Evolutionary conservation across 2,329 filamentous ascomycete genomes (phyloP).

Genomic region (Diplodia mutila): DNA sequence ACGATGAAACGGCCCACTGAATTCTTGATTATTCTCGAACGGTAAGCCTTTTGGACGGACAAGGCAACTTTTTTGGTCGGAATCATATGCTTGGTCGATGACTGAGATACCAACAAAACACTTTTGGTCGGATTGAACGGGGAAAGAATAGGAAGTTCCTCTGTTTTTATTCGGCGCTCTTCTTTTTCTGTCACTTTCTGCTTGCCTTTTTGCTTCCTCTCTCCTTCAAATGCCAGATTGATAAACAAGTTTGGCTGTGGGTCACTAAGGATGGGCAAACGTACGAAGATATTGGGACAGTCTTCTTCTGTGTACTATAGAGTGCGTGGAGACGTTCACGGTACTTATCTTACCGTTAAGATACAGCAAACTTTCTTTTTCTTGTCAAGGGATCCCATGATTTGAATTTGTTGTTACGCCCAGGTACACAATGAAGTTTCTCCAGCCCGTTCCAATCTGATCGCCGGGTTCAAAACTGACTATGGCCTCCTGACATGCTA

Average conservation of each 20-base stretch:
- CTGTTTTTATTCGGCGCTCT: conserved; percentile 4
- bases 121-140: conserved; percentile 21
- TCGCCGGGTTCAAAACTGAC: neutral
- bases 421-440: too few relatives aligned
- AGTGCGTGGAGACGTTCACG: neutral
- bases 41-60: conserved; percentile 6
- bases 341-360: neutral
- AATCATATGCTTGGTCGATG: conserved; percentile 11
- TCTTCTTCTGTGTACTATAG: conserved; percentile 16
- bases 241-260: neutral
- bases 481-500: neutral
- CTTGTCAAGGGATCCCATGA: neutral
- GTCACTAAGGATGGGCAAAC: neutral
- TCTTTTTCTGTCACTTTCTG: neutral
- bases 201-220: neutral
- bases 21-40: conserved; percentile 10
- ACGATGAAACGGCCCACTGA: conserved; percentile 14
- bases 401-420: too few relatives aligned
- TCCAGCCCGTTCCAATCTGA: neutral
- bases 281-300: neutral
- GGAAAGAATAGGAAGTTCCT: conserved; percentile 13
- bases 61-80: conserved; percentile 1
- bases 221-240: neutral
- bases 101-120: neutral
- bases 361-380: neutral